Evolutionary conservation across 1,284 basidiomycete species (phyloP).

Genomic region (Microbotryum lychnidis-dioicae): DNA sequence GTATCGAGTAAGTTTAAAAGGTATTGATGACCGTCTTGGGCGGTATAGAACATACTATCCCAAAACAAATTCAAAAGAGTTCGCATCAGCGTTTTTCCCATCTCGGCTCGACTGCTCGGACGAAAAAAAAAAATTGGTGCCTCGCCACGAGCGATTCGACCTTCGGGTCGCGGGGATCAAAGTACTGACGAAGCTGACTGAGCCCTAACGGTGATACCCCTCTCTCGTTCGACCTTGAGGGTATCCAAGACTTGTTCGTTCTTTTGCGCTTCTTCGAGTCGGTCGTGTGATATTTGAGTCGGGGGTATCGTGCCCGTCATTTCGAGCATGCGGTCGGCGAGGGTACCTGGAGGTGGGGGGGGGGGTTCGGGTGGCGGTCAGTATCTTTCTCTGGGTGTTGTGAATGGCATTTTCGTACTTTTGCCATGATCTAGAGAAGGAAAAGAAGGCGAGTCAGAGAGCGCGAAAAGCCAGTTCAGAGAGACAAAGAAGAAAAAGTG

Average conservation of each 20-base stretch:
- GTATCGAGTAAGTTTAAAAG: constrained; percentile 96
- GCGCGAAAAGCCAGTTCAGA: constrained; percentile 1
- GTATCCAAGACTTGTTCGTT: constrained; percentile 91
- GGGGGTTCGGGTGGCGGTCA: too few species aligned
- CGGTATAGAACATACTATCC: constrained; percentile 51
- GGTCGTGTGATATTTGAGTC: not conserved
- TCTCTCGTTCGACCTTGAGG: constrained; percentile 89
- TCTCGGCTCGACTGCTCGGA: constrained; percentile 4
- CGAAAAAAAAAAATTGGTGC: not conserved
- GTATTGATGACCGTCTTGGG: constrained; percentile 53
- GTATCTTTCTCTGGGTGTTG: not conserved
- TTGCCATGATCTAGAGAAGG: constrained; percentile 69
- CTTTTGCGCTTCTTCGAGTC: constrained; percentile 52
- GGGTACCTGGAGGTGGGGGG: constrained; percentile 45
- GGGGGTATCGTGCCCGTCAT: constrained; percentile 65
- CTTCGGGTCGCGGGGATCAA: not conserved
- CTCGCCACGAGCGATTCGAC: too few species aligned
- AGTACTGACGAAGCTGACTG: constrained; percentile 68
- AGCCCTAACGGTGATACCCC: constrained; percentile 80
- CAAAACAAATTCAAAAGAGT: not conserved
- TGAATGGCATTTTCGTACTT: constrained; percentile 42
- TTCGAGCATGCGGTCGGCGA: constrained; percentile 68
- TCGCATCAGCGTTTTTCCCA: not conserved
- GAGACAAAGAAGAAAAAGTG: not conserved
- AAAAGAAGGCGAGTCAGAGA: not conserved